Evolutionary conservation across 2,329 filamentous ascomycete genomes (phyloP).

Genomic region (Nothophoma quercina): DNA sequence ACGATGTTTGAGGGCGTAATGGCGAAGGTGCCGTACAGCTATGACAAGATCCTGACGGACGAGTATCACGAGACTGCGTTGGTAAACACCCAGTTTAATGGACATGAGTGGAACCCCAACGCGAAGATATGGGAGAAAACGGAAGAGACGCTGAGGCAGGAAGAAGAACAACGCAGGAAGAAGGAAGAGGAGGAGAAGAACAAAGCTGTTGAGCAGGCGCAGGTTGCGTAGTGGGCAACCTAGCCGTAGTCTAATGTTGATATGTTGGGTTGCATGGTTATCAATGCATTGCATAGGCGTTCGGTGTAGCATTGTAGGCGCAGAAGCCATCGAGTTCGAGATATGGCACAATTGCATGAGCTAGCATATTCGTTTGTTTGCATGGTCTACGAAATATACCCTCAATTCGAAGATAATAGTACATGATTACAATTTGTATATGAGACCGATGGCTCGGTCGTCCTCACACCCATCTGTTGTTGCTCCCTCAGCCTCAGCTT

Average conservation of each 20-base stretch:
- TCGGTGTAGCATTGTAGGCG: background rate
- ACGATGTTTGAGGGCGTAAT: slow-evolving; percentile 77
- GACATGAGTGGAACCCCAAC: slow-evolving; percentile 67
- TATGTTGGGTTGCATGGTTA: background rate
- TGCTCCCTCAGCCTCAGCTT: too few species aligned
- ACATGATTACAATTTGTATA: too few species aligned
- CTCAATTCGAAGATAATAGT: too few species aligned
- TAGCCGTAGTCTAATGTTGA: slow-evolving; percentile 17
- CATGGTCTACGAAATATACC: too few species aligned
- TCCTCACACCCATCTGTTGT: too few species aligned
- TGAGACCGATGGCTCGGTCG: too few species aligned
- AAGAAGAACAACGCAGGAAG: slow-evolving; percentile 24
- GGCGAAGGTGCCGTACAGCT: slow-evolving; percentile 73
- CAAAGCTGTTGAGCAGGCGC: slow-evolving; percentile 18
- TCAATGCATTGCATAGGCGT: slow-evolving; percentile 10
- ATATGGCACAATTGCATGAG: too few species aligned
- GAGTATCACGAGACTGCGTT: slow-evolving; percentile 72
- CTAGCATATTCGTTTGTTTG: too few species aligned
- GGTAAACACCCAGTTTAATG: slow-evolving; percentile 66
- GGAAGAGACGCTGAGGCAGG: slow-evolving; percentile 21
- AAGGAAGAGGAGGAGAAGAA: slow-evolving; percentile 19
- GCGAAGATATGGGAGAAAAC: slow-evolving; percentile 66
- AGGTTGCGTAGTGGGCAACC: slow-evolving; percentile 29
- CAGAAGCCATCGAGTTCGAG: too few species aligned
- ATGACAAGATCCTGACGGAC: slow-evolving; percentile 69